phyloP scores from a whole-genome alignment of 768 basidiomycete genomes.

The Candolleomyces eurysporus region DNA sequence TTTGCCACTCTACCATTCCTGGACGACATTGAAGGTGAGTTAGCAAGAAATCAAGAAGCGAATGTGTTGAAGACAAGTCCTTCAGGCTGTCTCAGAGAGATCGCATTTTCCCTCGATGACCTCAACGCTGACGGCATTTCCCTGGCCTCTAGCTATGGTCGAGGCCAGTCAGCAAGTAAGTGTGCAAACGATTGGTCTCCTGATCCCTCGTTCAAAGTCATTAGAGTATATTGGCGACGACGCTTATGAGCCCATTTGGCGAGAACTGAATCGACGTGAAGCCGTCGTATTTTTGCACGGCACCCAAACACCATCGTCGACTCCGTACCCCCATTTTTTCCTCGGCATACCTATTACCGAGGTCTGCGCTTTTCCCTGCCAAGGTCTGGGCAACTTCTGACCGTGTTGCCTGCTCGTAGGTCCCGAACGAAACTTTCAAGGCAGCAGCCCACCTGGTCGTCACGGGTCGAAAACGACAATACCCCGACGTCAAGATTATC shows the following conservation, averaged over 20 bases:
- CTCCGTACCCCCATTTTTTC: slow-evolving; percentile 58
- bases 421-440: slow-evolving; percentile 81
- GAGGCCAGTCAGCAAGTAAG: slow-evolving; percentile 52
- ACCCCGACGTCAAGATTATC: slow-evolving; percentile 57
- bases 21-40: slow-evolving; percentile 57
- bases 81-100: slow-evolving; percentile 58
- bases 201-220: background rate
- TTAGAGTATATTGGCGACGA: slow-evolving; percentile 69
- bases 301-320: slow-evolving; percentile 61
- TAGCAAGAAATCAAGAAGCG: background rate
- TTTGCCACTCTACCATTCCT: slow-evolving; percentile 65
- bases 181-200: background rate
- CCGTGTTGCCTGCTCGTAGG: slow-evolving; percentile 34
- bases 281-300: slow-evolving; percentile 75
- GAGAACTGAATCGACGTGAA: slow-evolving; percentile 57
- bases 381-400: background rate
- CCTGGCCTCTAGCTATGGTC: slow-evolving; percentile 66
- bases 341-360: slow-evolving; percentile 71
- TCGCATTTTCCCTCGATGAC: slow-evolving; percentile 57
- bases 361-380: slow-evolving; percentile 30
- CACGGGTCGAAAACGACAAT: slow-evolving; percentile 63
- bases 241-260: slow-evolving; percentile 64
- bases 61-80: background rate
- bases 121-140: slow-evolving; percentile 65
- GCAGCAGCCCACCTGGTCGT: slow-evolving; percentile 78